phyloP scores from a whole-genome alignment of 2,329 filamentous ascomycete genomes.

The Sporothrix pseudoabietina region DNA sequence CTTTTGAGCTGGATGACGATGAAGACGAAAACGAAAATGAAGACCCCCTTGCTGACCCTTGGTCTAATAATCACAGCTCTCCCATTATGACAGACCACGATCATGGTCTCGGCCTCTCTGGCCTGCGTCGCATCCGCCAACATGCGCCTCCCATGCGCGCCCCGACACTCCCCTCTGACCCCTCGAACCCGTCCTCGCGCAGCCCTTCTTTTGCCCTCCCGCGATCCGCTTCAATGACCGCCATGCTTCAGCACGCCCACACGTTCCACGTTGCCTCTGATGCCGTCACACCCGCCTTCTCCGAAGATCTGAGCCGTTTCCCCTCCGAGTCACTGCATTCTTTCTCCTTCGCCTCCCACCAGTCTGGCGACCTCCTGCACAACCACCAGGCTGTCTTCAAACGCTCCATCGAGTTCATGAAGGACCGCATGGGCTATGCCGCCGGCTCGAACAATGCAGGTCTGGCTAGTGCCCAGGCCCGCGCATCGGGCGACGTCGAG shows the following conservation, averaged over 20 bases:
- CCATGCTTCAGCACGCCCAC: slow-evolving; percentile 58
- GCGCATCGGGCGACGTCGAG: slow-evolving; percentile 79
- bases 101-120: slow-evolving; percentile 80
- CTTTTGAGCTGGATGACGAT: background rate
- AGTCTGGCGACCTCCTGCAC: slow-evolving; percentile 88
- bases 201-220: slow-evolving; percentile 61
- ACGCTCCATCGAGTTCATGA: slow-evolving; percentile 94
- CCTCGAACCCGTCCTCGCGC: slow-evolving; percentile 65
- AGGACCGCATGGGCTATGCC: slow-evolving; percentile 83
- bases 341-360: slow-evolving; percentile 88
- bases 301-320: slow-evolving; percentile 89
- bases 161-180: slow-evolving; percentile 65
- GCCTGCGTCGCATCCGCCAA: slow-evolving; percentile 91
- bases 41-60: slow-evolving; percentile 9
- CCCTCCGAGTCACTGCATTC: slow-evolving; percentile 96
- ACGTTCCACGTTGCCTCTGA: slow-evolving; percentile 60
- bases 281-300: slow-evolving; percentile 67
- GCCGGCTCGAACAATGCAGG: slow-evolving; percentile 58
- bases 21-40: background rate
- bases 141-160: slow-evolving; percentile 65
- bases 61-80: slow-evolving; percentile 58
- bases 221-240: slow-evolving; percentile 70
- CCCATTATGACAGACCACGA: slow-evolving; percentile 84
- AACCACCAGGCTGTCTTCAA: slow-evolving; percentile 92
- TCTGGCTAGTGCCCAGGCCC: slow-evolving; percentile 80